Evolutionary conservation across 495 filamentous ascomycete genomes (phyloP).

Genomic region (Mycothermus thermophilus): DNA sequence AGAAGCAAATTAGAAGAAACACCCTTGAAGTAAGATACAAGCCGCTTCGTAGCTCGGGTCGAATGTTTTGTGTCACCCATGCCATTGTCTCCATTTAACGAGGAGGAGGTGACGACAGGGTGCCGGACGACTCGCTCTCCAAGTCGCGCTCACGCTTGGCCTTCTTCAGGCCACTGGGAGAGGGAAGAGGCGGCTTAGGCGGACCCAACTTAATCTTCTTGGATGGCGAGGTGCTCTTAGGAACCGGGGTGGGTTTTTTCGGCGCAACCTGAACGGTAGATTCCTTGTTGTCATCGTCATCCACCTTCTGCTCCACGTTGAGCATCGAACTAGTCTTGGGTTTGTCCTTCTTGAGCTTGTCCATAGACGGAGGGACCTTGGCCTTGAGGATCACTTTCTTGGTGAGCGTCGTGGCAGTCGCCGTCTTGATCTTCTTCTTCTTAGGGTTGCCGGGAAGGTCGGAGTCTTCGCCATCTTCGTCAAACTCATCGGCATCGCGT

Average conservation of each 20-base stretch:
- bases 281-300: constrained; percentile 24
- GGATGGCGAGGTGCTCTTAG: constrained; percentile 28
- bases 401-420: constrained; percentile 20
- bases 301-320: constrained; percentile 27
- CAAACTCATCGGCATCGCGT: constrained; percentile 34
- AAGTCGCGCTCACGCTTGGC: constrained; percentile 28
- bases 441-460: constrained; percentile 34
- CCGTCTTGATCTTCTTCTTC: constrained; percentile 37
- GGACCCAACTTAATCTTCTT: constrained; percentile 34
- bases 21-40: no score
- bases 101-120: constrained; percentile 34
- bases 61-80: no score
- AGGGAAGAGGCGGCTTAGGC: constrained; percentile 25
- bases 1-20: no score
- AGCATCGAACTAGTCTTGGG: constrained; percentile 27
- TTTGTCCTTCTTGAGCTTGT: constrained; percentile 30
- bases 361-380: constrained; percentile 15
- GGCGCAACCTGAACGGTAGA: constrained; percentile 29
- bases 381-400: constrained; percentile 40
- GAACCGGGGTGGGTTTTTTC: constrained; percentile 24
- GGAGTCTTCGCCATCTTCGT: constrained; percentile 37
- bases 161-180: constrained; percentile 23
- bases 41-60: no score
- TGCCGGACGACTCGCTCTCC: constrained; percentile 38
- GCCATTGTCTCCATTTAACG: no score